Evolutionary conservation across 192 early-diverging fungal species (phyloP), one percentile per base, ranked within the genome.

Genomic region (Mortierella alpina): DNA sequence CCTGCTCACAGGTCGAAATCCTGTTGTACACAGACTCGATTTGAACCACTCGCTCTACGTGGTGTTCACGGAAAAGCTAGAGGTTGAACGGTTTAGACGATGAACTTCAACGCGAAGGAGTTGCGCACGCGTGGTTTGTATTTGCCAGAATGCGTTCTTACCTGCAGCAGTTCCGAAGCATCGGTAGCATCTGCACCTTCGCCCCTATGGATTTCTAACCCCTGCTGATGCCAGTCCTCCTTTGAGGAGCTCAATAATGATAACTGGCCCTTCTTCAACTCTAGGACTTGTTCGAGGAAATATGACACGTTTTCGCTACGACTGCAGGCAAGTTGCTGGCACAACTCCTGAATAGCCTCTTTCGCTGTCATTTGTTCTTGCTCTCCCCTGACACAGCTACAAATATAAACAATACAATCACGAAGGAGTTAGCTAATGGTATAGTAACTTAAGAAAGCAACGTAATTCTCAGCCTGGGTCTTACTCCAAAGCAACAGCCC

Each of bases 61-160:
- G 77, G 39, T 80, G 77, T 12, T 56, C 66, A 3, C 58, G 57
- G 17, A 74, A 74, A 18, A 59, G 31, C 72, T 72, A 47, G 15
- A 5, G 7, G 46, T 18, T 23, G 54, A 46, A n/a, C 14, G 10
- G 47, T 13, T 10, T 2, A 39, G 14, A 55, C 22, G 31, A 48
- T 47, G 7, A 31, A 57, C 45, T 15, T 7, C 9, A 41, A 4
- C 17, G 31, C 60, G 51, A 62, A 65, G 53, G 17, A 44, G 13
- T n/a, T 57, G 12, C 17, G 46, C 10, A 49, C 63, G 42, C 40
- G 23, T 17, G 10, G 39, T 41, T n/a, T n/a, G 23, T 2, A 17
- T 13, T 20, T 20, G 41, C 1, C 55, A 15, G 11, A 9, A 68
- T 45, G 20, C 5, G 10, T 4, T 48, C 50, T 17, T 53, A 70